Conservation (phyloP, 2,329 filamentous ascomycete genomes). For the Cladophialophora bantiana region DNA sequence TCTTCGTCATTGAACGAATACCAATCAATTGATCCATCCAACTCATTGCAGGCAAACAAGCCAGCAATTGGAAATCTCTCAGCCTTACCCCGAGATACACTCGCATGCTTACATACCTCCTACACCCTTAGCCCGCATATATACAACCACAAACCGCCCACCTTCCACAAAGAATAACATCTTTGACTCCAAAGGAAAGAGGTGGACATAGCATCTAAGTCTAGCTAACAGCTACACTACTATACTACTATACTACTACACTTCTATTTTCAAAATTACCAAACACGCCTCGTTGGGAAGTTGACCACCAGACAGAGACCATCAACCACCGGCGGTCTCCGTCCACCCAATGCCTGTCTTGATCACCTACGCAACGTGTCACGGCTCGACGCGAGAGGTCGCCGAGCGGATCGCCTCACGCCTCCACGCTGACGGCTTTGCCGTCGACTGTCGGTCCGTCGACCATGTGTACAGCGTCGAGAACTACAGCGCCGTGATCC, state of each 20-base stretch:
- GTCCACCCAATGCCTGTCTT: constrained; percentile 29
- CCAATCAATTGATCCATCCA: neutral
- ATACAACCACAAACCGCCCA: neutral
- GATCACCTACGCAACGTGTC: constrained; percentile 34
- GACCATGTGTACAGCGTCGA: constrained; percentile 36
- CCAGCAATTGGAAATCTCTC: neutral
- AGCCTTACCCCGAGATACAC: neutral
- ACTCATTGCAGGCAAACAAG: neutral
- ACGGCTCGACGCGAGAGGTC: constrained; percentile 33
- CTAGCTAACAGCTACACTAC: neutral
- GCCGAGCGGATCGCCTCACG: constrained; percentile 35
- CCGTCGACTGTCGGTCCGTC: constrained; percentile 36
- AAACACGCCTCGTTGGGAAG: neutral
- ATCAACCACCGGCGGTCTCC: neutral
- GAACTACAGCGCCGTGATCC: constrained; percentile 35
- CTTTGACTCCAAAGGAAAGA: neutral
- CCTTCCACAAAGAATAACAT: neutral
- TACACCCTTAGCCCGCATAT: neutral
- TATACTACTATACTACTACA: too few relatives aligned
- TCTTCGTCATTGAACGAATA: neutral
- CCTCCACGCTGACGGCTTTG: constrained; percentile 31
- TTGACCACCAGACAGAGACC: neutral
- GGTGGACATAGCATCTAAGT: neutral
- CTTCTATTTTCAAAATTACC: neutral
- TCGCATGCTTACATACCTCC: neutral